Conservation (phyloP, 768 basidiomycete species). For the Cystofilobasidium bisporidii region DNA sequence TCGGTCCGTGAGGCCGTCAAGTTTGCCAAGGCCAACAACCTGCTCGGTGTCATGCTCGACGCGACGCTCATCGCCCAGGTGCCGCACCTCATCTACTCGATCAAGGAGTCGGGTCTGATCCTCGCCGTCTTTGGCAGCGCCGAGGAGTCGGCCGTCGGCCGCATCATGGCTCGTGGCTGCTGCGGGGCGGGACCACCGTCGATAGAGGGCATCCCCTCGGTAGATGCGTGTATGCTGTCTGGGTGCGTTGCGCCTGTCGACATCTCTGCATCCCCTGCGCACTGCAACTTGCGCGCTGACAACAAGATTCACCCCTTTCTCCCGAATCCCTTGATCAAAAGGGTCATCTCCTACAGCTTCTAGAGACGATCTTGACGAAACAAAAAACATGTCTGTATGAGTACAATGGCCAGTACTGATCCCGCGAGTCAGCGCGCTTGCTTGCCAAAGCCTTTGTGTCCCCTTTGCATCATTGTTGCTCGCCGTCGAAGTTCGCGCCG, state of each 20-base stretch:
- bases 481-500: too few relatives aligned
- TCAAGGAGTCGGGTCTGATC: conserved; percentile 78
- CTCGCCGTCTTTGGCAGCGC: conserved; percentile 65
- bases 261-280: background rate
- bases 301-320: too few relatives aligned
- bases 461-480: too few relatives aligned
- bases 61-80: conserved; percentile 77
- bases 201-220: conserved; percentile 22
- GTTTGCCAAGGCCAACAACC: conserved; percentile 83
- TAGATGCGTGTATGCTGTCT: conserved; percentile 30
- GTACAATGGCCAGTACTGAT: too few relatives aligned
- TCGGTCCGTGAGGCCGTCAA: conserved; percentile 86
- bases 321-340: background rate
- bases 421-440: too few relatives aligned
- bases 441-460: too few relatives aligned
- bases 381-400: too few relatives aligned
- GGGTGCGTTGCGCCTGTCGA: conserved; percentile 18
- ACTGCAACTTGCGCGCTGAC: background rate
- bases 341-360: conserved; percentile 18
- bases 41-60: conserved; percentile 83
- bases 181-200: conserved; percentile 23
- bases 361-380: background rate
- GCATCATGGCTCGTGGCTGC: conserved; percentile 41
- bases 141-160: conserved; percentile 30
- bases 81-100: conserved; percentile 68